Conservation (phyloP, 106 monocot species). For the Acanthochlamys bracteata region DNA sequence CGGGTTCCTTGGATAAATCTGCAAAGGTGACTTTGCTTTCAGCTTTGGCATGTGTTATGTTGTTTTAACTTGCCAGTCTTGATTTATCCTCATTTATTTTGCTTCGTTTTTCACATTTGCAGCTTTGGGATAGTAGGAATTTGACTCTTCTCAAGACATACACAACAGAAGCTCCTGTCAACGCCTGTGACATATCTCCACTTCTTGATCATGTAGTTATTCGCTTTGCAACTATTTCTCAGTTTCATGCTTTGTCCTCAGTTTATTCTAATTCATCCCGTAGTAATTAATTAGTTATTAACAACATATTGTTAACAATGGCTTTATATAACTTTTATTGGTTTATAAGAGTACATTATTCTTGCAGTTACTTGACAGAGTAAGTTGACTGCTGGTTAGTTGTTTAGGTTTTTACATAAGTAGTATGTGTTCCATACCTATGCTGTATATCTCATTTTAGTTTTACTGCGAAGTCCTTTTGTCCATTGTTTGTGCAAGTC, state of each 20-base stretch:
- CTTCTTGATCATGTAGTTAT: constrained; percentile 83
- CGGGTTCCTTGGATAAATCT: constrained; percentile 90
- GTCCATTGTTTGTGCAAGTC: too few relatives aligned
- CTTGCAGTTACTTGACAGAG: too few relatives aligned
- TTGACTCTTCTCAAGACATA: constrained; percentile 86
- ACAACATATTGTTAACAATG: not conserved
- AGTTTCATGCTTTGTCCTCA: not conserved
- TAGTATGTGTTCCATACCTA: too few relatives aligned
- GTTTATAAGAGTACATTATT: too few relatives aligned
- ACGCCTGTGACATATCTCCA: constrained; percentile 89
- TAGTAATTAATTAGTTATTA: not conserved
- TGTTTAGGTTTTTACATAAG: too few relatives aligned
- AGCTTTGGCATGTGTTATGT: not conserved
- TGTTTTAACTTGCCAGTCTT: too few relatives aligned
- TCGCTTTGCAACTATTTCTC: not conserved
- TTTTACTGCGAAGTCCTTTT: too few relatives aligned
- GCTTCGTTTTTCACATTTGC: constrained; percentile 5
- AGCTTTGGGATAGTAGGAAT: constrained; percentile 90
- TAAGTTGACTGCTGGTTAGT: too few relatives aligned
- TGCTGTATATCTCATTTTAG: too few relatives aligned
- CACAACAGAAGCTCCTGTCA: constrained; percentile 66
- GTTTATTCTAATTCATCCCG: not conserved
- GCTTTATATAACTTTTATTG: not conserved
- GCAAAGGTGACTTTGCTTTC: constrained; percentile 49
- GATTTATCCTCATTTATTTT: not conserved